Evolutionary conservation across 2,329 filamentous ascomycete species (phyloP).

Genomic region (Fusarium ambrosium): DNA sequence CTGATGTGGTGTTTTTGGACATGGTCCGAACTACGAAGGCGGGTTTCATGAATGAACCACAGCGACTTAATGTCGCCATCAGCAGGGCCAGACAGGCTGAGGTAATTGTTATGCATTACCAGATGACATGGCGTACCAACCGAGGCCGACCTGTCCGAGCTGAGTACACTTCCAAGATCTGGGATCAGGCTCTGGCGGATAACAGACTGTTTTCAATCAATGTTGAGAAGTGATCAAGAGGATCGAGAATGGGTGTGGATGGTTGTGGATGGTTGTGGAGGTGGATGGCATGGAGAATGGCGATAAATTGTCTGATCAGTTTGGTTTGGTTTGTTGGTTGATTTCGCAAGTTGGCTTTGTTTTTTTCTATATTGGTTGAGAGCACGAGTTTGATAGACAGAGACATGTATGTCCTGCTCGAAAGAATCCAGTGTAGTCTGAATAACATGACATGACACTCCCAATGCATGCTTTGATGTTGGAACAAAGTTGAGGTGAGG

Average conservation of each 20-base stretch:
- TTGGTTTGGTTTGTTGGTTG: conserved; percentile 12
- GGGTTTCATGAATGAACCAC: conserved; percentile 59
- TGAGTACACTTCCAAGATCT: conserved; percentile 47
- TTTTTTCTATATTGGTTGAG: conserved; percentile 4
- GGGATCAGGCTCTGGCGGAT: conserved; percentile 48
- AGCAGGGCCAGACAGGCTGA: conserved; percentile 61
- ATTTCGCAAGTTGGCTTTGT: conserved; percentile 22
- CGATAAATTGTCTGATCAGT: conserved; percentile 9
- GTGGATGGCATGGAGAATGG: neutral
- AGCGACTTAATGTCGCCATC: conserved; percentile 61
- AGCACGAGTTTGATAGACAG: neutral
- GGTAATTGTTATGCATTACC: conserved; percentile 59
- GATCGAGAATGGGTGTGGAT: neutral
- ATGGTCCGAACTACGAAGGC: conserved; percentile 57
- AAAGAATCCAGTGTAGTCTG: neutral
- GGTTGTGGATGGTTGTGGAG: neutral
- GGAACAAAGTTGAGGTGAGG: conserved; percentile 28
- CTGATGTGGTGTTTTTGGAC: conserved; percentile 63
- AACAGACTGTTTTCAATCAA: conserved; percentile 42
- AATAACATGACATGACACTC: conserved; percentile 7
- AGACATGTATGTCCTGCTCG: neutral
- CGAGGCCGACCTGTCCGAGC: conserved; percentile 32
- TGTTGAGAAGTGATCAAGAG: neutral
- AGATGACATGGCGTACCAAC: conserved; percentile 48
- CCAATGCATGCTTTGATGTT: conserved; percentile 19